phyloP scores from a whole-genome alignment of 352 stramenopile genomes.

The Globisporangium polare region DNA sequence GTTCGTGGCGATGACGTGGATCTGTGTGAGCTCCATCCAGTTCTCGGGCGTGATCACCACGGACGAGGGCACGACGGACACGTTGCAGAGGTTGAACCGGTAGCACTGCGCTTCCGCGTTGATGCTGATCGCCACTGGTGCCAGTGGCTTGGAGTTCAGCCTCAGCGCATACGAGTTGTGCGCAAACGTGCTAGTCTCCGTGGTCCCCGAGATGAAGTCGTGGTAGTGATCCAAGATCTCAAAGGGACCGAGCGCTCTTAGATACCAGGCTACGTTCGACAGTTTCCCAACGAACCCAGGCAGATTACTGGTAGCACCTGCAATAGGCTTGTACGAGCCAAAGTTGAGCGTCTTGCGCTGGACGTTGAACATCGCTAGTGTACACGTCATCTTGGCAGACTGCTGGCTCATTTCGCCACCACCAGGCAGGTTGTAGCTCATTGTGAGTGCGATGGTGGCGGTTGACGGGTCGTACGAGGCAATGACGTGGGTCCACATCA shows the following conservation, averaged over 20 bases:
- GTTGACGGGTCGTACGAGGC: conserved; percentile 50
- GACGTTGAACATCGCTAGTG: conserved; percentile 33
- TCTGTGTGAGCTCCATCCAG: conserved; percentile 30
- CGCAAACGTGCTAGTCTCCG: conserved; percentile 14
- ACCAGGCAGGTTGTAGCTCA: conserved; percentile 20
- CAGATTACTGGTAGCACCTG: background rate
- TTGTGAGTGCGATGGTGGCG: conserved; percentile 34
- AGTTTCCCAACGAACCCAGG: conserved; percentile 37
- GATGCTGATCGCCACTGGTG: conserved; percentile 43
- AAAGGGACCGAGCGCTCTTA: conserved; percentile 23
- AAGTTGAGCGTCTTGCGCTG: conserved; percentile 32
- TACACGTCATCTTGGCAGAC: conserved; percentile 23
- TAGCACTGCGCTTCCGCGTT: conserved; percentile 58
- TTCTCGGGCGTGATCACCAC: conserved; percentile 41
- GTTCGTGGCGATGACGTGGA: conserved; percentile 49
- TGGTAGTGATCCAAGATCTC: conserved; percentile 68
- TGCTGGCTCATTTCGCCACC: conserved; percentile 10
- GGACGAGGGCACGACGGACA: conserved; percentile 33
- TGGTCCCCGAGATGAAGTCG: conserved; percentile 40
- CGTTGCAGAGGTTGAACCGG: conserved; percentile 71
- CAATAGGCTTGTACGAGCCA: conserved; percentile 14
- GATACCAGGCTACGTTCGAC: conserved; percentile 57
- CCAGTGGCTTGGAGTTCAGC: conserved; percentile 39
- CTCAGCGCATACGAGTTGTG: conserved; percentile 58
- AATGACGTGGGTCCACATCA: conserved; percentile 48